Percentiles rank a stretch among this genome's conserved stretches.
Evolutionary conservation across 2,329 filamentous ascomycete genomes (phyloP).

Genomic region (Microcyclosporella mali): DNA sequence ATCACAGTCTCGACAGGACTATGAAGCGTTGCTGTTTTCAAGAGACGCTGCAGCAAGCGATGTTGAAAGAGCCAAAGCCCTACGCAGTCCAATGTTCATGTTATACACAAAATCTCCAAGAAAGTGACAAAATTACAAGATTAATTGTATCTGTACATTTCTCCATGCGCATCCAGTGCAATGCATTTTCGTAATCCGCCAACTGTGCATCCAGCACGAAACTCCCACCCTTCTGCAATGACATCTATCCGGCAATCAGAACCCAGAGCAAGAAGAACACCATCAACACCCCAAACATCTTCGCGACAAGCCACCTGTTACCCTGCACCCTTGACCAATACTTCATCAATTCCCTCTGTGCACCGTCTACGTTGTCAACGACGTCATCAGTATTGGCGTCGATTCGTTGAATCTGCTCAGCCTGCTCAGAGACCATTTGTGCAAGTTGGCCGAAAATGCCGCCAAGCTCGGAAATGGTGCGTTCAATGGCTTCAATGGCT

Average conservation of each 20-base stretch:
- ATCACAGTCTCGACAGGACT: too few relatives aligned
- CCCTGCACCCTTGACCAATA: conserved; percentile 93
- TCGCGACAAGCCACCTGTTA: conserved; percentile 88
- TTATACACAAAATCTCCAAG: too few relatives aligned
- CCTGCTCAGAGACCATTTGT: conserved; percentile 94
- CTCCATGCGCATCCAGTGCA: too few relatives aligned
- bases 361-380: conserved; percentile 96
- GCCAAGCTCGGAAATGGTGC: conserved; percentile 87
- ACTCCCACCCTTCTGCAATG: too few relatives aligned
- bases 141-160: too few relatives aligned
- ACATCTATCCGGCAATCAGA: conserved; percentile 29
- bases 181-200: too few relatives aligned
- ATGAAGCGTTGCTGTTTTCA: too few relatives aligned
- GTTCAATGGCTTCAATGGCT: conserved; percentile 93
- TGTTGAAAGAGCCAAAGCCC: too few relatives aligned
- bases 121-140: too few relatives aligned
- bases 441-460: conserved; percentile 90
- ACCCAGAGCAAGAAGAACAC: conserved; percentile 52
- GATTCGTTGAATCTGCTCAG: conserved; percentile 94
- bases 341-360: conserved; percentile 89
- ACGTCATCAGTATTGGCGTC: conserved; percentile 97
- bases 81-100: too few relatives aligned
- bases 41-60: too few relatives aligned
- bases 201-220: too few relatives aligned
- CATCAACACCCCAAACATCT: conserved; percentile 85